Conservation (phyloP, 2,329 filamentous ascomycete species). For the Graphilbum ipis-grandicollis region DNA sequence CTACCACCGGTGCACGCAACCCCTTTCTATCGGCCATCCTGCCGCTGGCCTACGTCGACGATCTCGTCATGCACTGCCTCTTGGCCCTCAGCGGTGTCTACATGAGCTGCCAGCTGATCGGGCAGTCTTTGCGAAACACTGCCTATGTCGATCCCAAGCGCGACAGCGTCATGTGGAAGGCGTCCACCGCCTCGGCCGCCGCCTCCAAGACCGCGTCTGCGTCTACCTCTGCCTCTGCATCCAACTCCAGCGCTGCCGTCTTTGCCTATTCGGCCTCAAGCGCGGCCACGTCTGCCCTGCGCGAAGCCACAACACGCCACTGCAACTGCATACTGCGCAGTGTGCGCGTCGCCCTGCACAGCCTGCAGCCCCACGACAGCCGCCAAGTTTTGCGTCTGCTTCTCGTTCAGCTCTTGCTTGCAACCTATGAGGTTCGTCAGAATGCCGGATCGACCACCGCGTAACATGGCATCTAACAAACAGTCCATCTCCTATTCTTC, state of each 20-base stretch:
- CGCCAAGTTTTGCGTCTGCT: constrained; percentile 8
- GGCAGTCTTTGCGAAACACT: background rate
- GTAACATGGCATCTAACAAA: too few relatives aligned
- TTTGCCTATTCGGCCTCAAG: background rate
- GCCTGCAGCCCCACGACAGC: constrained; percentile 6
- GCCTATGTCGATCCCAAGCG: background rate
- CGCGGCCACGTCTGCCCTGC: constrained; percentile 3
- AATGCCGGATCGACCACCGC: too few relatives aligned
- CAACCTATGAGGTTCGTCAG: constrained; percentile 7
- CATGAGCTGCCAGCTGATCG: constrained; percentile 4
- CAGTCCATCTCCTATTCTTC: constrained; percentile 9
- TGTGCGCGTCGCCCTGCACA: constrained; percentile 6
- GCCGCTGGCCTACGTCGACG: constrained; percentile 10
- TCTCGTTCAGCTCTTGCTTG: constrained; percentile 7
- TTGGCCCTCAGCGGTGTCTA: constrained; percentile 8
- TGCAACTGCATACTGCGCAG: constrained; percentile 9
- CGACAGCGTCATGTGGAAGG: background rate
- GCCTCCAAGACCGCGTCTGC: constrained; percentile 1
- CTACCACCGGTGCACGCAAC: constrained; percentile 5
- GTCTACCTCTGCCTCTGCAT: too few relatives aligned
- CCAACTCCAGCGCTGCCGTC: too few relatives aligned
- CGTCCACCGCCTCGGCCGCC: background rate
- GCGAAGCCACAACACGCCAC: constrained; percentile 9
- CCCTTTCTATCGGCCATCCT: constrained; percentile 8
- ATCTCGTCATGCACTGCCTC: constrained; percentile 12